These are phyloP conservation scores for Venustampulla echinocandica DNA, from an alignment of 495 filamentous ascomycete species.

Conservation along the genomic window DNA sequence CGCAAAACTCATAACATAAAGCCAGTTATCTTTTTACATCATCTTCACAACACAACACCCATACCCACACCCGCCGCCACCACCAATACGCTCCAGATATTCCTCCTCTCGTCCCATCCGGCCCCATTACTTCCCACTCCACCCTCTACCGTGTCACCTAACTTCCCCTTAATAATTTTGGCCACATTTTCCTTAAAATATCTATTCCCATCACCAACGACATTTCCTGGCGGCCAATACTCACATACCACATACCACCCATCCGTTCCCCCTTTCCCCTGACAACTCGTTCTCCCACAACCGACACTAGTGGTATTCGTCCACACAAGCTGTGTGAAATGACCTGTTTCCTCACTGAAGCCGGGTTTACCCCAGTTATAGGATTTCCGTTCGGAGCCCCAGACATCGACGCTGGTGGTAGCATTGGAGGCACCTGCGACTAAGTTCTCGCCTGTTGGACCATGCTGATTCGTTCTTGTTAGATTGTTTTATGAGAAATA, in stretches of 20 bases:
- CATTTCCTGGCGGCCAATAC: slow-evolving; percentile 68
- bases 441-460: slow-evolving; percentile 72
- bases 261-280: slow-evolving; percentile 32
- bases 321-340: slow-evolving; percentile 85
- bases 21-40: no score
- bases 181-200: slow-evolving; percentile 30
- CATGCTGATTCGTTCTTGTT: slow-evolving; percentile 32
- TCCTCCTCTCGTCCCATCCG: slow-evolving; percentile 1
- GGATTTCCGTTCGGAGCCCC: slow-evolving; percentile 52
- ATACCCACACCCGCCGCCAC: no score
- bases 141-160: slow-evolving; percentile 17
- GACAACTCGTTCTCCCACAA: slow-evolving; percentile 55
- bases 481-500: not conserved
- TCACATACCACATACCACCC: slow-evolving; percentile 78
- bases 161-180: slow-evolving; percentile 19
- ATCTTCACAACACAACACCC: no score
- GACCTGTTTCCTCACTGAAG: slow-evolving; percentile 61
- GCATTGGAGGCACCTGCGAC: slow-evolving; percentile 58
- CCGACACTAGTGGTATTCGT: slow-evolving; percentile 58
- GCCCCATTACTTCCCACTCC: slow-evolving; percentile 6
- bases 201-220: slow-evolving; percentile 49
- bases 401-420: slow-evolving; percentile 50
- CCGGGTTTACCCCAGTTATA: slow-evolving; percentile 51
- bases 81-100: no score
- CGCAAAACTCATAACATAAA: no score